These are phyloP conservation scores for Colletotrichum simmondsii DNA, from an alignment of 2,329 filamentous ascomycete species.

Conservation along the genomic window DNA sequence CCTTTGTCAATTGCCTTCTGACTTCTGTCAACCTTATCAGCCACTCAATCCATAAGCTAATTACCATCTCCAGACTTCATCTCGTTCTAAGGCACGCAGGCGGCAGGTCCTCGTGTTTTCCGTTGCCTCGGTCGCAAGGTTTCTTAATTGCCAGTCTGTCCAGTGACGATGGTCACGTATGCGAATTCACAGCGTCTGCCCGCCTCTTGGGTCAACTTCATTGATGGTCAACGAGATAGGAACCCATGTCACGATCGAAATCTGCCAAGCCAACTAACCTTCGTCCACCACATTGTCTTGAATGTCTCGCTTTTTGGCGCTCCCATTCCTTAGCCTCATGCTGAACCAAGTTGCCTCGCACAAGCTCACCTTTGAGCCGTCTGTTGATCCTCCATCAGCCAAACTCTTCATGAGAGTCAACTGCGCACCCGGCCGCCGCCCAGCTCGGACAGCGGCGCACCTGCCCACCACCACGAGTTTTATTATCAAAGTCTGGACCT, in stretches of 20 bases:
- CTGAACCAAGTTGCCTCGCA: background rate
- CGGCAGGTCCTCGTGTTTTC: background rate
- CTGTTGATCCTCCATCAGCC: background rate
- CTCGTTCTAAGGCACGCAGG: no score
- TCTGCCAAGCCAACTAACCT: conserved; percentile 10
- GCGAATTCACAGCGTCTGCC: background rate
- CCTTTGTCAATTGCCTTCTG: background rate
- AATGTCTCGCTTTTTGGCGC: conserved; percentile 18
- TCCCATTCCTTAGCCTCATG: conserved; percentile 1
- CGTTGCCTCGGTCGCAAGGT: background rate
- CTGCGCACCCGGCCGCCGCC: background rate
- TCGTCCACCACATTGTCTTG: background rate
- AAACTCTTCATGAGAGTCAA: background rate
- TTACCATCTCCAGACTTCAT: background rate
- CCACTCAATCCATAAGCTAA: background rate
- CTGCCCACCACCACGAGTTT: background rate
- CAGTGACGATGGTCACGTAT: background rate
- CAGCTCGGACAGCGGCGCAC: background rate
- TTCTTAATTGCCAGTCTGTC: background rate
- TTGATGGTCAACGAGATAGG: background rate
- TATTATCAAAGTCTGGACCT: background rate
- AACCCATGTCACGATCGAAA: background rate
- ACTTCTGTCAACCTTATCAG: background rate
- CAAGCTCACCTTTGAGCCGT: background rate
- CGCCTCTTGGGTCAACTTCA: background rate